phyloP scores from a whole-genome alignment of 805 yeast species.

The Metschnikowia reukaufii region DNA sequence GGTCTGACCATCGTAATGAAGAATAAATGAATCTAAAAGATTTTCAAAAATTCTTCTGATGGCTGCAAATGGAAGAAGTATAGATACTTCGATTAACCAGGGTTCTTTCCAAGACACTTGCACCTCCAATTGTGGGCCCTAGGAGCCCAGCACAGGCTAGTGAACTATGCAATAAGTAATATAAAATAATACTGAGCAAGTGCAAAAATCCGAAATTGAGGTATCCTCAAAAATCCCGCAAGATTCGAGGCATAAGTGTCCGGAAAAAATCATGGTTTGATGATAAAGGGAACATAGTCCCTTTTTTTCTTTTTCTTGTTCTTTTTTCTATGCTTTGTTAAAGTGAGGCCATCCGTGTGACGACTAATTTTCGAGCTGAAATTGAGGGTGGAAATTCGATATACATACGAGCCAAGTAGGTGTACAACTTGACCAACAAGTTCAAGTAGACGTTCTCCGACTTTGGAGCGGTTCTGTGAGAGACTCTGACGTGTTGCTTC shows the following conservation, averaged over 20 bases:
- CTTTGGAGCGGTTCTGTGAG: slow-evolving; percentile 99
- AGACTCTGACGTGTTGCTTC: slow-evolving; percentile 93
- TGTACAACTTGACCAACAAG: slow-evolving; percentile 95
- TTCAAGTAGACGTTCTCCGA: slow-evolving; percentile 99
- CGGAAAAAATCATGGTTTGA: background rate
- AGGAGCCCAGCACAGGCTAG: background rate
- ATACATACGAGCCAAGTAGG: slow-evolving; percentile 98
- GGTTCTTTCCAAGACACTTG: slow-evolving; percentile 10
- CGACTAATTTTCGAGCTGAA: slow-evolving; percentile 7
- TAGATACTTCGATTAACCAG: background rate
- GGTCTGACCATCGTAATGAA: background rate
- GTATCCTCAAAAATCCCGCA: slow-evolving; percentile 7
- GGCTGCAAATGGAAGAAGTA: slow-evolving; percentile 1
- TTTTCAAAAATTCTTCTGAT: background rate
- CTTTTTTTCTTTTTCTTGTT: background rate
- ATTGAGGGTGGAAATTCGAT: slow-evolving; percentile 8
- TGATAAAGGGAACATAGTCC: background rate
- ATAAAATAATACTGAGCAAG: no score
- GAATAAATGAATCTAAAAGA: background rate
- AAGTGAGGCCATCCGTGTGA: slow-evolving; percentile 5
- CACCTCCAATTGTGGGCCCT: slow-evolving; percentile 8
- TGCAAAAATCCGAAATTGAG: background rate
- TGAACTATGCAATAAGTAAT: background rate
- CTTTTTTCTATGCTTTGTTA: background rate
- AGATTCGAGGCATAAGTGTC: slow-evolving; percentile 11